Evolutionary conservation across 2,329 filamentous ascomycete species (phyloP).

Genomic region (Fusarium agapanthi): DNA sequence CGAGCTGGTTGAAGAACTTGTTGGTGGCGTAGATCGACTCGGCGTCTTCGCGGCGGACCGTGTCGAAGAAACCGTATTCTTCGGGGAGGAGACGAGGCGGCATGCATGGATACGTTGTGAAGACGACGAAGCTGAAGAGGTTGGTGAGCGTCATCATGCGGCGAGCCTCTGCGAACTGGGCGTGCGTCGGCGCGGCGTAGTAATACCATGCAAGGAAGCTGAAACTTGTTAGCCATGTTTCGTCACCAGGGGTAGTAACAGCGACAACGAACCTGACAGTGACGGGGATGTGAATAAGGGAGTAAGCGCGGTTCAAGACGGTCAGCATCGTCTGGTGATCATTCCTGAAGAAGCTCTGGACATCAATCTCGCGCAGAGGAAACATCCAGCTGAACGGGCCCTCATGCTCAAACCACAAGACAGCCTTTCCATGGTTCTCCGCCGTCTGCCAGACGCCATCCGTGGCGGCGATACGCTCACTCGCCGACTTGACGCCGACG

Average conservation of each 20-base stretch:
- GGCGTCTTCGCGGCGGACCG: conserved; percentile 56
- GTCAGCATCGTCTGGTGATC: conserved; percentile 62
- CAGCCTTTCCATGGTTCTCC: conserved; percentile 62
- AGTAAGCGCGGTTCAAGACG: conserved; percentile 66
- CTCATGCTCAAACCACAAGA: conserved; percentile 64
- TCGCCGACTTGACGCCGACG: conserved; percentile 41
- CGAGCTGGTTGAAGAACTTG: conserved; percentile 66
- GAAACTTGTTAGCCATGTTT: neutral
- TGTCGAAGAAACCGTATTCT: conserved; percentile 66
- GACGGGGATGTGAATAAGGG: conserved; percentile 67
- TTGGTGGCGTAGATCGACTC: conserved; percentile 71
- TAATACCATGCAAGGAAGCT: conserved; percentile 73
- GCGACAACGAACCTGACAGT: conserved; percentile 36
- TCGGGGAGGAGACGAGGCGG: conserved; percentile 64
- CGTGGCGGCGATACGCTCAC: conserved; percentile 47
- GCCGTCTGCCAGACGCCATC: conserved; percentile 63
- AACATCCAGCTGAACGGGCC: conserved; percentile 60
- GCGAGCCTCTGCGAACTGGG: conserved; percentile 49
- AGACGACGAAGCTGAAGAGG: conserved; percentile 62
- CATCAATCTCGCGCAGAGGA: conserved; percentile 59
- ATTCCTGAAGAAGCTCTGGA: conserved; percentile 66
- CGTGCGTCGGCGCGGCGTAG: conserved; percentile 58
- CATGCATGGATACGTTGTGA: conserved; percentile 66
- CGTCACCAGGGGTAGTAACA: neutral
- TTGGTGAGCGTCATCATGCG: conserved; percentile 62